Evolutionary conservation across 345 rosid species (phyloP), one percentile per base, ranked within the genome.

Genomic region (Fremontodendron californicum): DNA sequence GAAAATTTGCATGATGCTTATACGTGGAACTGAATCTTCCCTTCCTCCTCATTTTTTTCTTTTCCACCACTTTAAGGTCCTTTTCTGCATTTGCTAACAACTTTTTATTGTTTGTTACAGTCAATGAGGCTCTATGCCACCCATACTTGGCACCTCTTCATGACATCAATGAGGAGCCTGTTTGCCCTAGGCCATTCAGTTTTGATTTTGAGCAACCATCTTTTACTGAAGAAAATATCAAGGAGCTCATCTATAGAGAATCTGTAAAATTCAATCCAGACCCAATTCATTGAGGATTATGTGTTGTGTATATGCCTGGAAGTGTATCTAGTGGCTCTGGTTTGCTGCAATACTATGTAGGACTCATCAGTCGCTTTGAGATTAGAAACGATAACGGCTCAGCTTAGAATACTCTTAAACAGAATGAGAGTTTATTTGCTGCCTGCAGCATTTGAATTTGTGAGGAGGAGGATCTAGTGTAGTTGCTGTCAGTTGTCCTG

Each of bases 141-240:
- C 65, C 65, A 3, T 61, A 61, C 39, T 61, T 61, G 65, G 65
- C 65, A 31, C 65, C 65, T 29, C 65, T 61, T 31, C 65, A 61
- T 61, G 65, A 61, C 9, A 61, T 61, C 37, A 86, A 82, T 9
- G 97, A 91, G 89, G 99, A 96, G 81, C 97, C 97, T 1, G 86
- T 92, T 52, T 96, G 98, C 85, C 85, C 89, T 4, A 84, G 80
- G 76, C 97, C 96, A 49, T 96, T 93, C 85, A 84, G 84, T 86
- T 93, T 90, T 82, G 97, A 93, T 82, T 96, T 96, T 81, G 99
- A 96, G 85, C 96, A 91, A 72, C 97, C 99, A 58, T 83, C 97
- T 29, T 91, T 91, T 84, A 91, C 94, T 13, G 99, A 96, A 79
- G 98, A 93, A 82, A 86, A 96, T 80, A 93, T 96, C 71, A 96